phyloP scores from a whole-genome alignment of 768 basidiomycete genomes.

The Termitomyces heimii region DNA sequence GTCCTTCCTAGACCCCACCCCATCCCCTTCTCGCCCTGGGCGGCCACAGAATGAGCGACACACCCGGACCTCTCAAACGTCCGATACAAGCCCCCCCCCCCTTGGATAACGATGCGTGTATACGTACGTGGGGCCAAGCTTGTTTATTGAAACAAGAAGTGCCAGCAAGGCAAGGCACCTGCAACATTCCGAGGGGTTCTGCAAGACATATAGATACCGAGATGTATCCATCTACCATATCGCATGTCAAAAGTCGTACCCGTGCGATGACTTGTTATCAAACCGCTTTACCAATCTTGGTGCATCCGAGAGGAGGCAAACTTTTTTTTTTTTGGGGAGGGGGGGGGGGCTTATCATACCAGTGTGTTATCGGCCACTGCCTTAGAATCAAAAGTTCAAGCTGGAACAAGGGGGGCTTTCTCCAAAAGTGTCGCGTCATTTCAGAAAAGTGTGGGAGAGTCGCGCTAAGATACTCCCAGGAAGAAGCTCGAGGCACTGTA shows the following conservation, averaged over 20 bases:
- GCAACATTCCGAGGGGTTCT: neutral
- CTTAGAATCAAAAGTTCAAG: constrained; percentile 1
- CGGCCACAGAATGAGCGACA: neutral
- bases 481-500: constrained; percentile 14
- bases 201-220: neutral
- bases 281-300: constrained; percentile 1
- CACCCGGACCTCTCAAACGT: neutral
- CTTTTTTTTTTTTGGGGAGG: neutral
- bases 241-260: neutral
- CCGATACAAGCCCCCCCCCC: neutral
- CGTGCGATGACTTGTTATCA: neutral
- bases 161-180: neutral
- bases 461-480: constrained; percentile 6
- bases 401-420: constrained; percentile 9
- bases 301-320: neutral
- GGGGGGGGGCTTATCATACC: constrained; percentile 8
- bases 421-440: neutral
- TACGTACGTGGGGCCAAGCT: neutral
- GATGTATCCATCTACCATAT: neutral
- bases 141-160: neutral
- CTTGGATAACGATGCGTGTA: neutral
- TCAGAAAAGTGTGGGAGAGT: neutral
- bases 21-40: neutral
- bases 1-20: neutral
- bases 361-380: constrained; percentile 9